Evolutionary conservation across 2,329 filamentous ascomycete species (phyloP), one percentile per base, ranked within the genome.

Genomic region (Pseudogymnoascus sp.): DNA sequence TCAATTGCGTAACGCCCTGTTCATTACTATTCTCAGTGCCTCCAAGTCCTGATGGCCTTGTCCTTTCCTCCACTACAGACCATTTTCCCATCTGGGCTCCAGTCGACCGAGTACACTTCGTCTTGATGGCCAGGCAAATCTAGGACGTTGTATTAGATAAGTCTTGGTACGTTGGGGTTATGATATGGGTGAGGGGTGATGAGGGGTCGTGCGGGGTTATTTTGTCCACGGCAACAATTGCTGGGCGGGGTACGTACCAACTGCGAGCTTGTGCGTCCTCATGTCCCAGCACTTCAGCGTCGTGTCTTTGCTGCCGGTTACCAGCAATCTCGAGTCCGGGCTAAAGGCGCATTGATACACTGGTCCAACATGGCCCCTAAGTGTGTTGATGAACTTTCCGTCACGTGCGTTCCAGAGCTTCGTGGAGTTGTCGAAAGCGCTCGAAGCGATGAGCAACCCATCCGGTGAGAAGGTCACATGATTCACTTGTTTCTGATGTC

Each of bases 261-360:
- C 78, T 2, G 86, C 84, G 64, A 99, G 77, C 76, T 96, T 96
- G 60, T 88, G 89, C 1, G 89, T 91, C 66, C 88, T 82, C 73
- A 96, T 89, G 71, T 96, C 92, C 93, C 93, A 99, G 4, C 96
- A 90, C 74, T 96, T 97, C 59, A 97, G 78, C 0, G 95, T 97
- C 1, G 91, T 95, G 73, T 97, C 95, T 74, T 96, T 96, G 66
- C 88, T 93, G 1, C 84, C 89, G 34, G 91, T 96, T 12, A 96
- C 93, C 3, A 97, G 78, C 31, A 96, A 78, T n/a, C 93, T 82
- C 16, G 90, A 96, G 75, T 99, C 95, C 1, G 95, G 90, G 9
- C 90, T 96, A 78, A 97, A 99, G 43, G 89, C 88, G 70, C 90
- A 91, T 77, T 96, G 91, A 73, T 97, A 97, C 14, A 97, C 93